Evolutionary conservation across 352 stramenopile genomes (phyloP), one percentile per base, ranked within the genome.

Genomic region (Phytopythium kandeliae): DNA sequence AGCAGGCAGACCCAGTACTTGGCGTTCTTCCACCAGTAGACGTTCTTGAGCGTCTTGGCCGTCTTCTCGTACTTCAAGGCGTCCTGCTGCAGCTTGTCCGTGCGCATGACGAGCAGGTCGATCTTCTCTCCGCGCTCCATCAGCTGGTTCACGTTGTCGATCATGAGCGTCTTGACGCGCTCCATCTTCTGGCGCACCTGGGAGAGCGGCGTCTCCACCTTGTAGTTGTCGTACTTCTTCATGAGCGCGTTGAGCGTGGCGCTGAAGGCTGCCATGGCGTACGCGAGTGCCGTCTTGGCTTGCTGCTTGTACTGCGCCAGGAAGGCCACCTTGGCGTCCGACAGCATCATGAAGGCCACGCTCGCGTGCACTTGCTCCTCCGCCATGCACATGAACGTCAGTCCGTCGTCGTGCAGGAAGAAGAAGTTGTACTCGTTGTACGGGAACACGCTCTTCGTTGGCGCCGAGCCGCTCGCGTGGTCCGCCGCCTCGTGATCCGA

Each of bases 71-170:
- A 99, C 49, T 97, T 96, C 64, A 98, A 92, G 3, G 97, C 96
- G 58, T 98, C 87, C 44, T 98, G 87, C 63, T 98, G 96, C 21
- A 99, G 73, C 51, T 96, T 86, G 60, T 98, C 92, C 1, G 83
- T 92, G 16, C 81, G 76, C 53, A 76, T 78, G 22, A 94, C 80
- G 8, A 92, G 53, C 24, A 91, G 43, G 65, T 99, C 96, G 59
- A 99, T 98, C 67, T 98, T 98, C 65, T 99, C 97, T 30, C 97
- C 97, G 41, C 97, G 75, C 58, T 99, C 95, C 69, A 99, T 89
- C 22, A 99, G 85, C 69, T 96, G 81, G 75, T 92, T 85, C n/a
- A 99, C 97, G 65, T 99, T 99, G 38, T 99, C 87, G 22, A 99
- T 94, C 92, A 99, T 99, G 45, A 98, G 84, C 62, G 92, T 96